Evolutionary conservation across 768 basidiomycete genomes (phyloP), one percentile per base, ranked within the genome.

Genomic region (Pholiota molesta): DNA sequence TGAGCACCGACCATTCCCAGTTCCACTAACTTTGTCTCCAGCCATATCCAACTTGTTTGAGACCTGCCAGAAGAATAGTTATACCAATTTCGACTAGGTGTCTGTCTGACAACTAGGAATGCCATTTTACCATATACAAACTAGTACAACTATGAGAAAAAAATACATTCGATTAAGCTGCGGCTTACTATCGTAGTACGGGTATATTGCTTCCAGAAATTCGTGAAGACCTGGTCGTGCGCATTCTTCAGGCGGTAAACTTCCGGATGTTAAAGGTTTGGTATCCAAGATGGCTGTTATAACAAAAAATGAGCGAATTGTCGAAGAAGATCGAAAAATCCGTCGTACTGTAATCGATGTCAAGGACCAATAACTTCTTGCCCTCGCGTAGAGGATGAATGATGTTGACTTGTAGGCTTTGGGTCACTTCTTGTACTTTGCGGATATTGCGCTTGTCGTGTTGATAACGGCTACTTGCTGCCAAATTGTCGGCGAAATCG

Each of bases 41-140:
- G 79, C 93, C 93, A 95, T 54, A 92, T 80, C 94, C 94, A 95
- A 64, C 86, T 88, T 3, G 94, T 95, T 71, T 93, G 91, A 0
- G 87, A 89, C 90, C 89, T 91, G 63, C 31, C 23, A 21, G 29
- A 13, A 44, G 44, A 49, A 49, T 23, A 19, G 19, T 49, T 21
- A 49, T 16, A 26, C 11, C 11, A 49, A 26, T 9, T 26, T 49
- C n/a, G 28, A 59, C n/a, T 16, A 39, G 40, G 23, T 11, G 21
- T 23, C n/a, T 28, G 39, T 57, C 21, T 40, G 2, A 23, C 37
- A n/a, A 26, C n/a, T 28, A 19, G 55, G 17, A 19, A 16, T 23
- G n/a, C 14, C n/a, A 33, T 17, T 71, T 40, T 69, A 91, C 94
- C 94, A 96, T 64, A 96, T 90, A 67, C 90, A 91, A 63, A 97